Conservation (phyloP, 2,329 filamentous ascomycete genomes). For the Didymella pomorum region DNA sequence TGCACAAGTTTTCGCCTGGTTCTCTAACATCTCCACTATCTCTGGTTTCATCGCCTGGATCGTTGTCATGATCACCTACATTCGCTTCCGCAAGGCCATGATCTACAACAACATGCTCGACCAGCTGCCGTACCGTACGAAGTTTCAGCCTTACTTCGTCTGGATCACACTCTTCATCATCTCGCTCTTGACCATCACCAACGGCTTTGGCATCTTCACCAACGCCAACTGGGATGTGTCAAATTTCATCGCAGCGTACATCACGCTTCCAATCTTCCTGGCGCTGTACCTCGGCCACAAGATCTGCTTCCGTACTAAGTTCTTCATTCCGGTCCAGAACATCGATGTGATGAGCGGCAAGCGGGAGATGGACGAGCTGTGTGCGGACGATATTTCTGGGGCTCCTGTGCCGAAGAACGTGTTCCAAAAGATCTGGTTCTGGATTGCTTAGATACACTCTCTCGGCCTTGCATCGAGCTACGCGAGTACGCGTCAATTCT, state of each 20-base stretch:
- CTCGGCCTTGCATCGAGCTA: slow-evolving; percentile 1
- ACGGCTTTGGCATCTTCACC: slow-evolving; percentile 63
- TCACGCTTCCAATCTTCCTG: slow-evolving; percentile 52
- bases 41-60: slow-evolving; percentile 65
- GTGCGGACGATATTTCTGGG: slow-evolving; percentile 39
- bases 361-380: slow-evolving; percentile 49
- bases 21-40: slow-evolving; percentile 72
- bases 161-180: slow-evolving; percentile 65
- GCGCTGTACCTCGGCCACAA: slow-evolving; percentile 49
- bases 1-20: slow-evolving; percentile 69
- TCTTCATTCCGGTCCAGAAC: slow-evolving; percentile 37
- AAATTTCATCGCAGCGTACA: slow-evolving; percentile 63
- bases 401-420: slow-evolving; percentile 47
- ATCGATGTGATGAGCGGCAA: slow-evolving; percentile 48
- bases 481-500: slow-evolving; percentile 3
- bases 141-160: slow-evolving; percentile 63
- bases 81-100: slow-evolving; percentile 63
- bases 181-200: slow-evolving; percentile 44
- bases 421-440: slow-evolving; percentile 47
- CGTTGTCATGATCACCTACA: slow-evolving; percentile 64
- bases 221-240: slow-evolving; percentile 52
- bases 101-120: slow-evolving; percentile 65
- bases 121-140: slow-evolving; percentile 59
- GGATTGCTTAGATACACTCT: slow-evolving; percentile 47
- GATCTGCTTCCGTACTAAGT: slow-evolving; percentile 39